These are phyloP conservation scores for Spiromastix sp. DNA, from an alignment of 2,329 filamentous ascomycete genomes.

Conservation along the genomic window DNA sequence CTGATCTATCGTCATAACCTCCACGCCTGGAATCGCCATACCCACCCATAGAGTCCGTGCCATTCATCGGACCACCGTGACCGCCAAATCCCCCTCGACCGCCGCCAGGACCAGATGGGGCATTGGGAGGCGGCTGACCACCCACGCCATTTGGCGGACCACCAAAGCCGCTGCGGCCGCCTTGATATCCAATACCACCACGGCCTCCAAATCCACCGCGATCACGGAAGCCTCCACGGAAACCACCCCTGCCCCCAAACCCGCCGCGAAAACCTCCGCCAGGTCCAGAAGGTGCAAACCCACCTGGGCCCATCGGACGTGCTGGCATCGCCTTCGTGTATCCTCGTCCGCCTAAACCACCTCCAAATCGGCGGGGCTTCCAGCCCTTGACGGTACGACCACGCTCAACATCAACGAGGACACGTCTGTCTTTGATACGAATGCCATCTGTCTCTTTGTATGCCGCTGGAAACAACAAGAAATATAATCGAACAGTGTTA, in stretches of 20 bases:
- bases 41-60: conserved; percentile 34
- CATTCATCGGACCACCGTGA: conserved; percentile 32
- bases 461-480: conserved; percentile 60
- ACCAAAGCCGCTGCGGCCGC: conserved; percentile 43
- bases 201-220: conserved; percentile 38
- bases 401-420: conserved; percentile 92
- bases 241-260: conserved; percentile 42
- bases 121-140: conserved; percentile 38
- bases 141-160: conserved; percentile 20
- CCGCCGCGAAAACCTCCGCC: conserved; percentile 46
- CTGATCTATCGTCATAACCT: conserved; percentile 51
- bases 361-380: conserved; percentile 84
- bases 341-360: conserved; percentile 80
- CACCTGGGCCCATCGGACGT: conserved; percentile 57
- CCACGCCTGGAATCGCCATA: conserved; percentile 34
- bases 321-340: conserved; percentile 76
- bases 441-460: conserved; percentile 82
- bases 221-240: conserved; percentile 43
- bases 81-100: conserved; percentile 43
- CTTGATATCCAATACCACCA: conserved; percentile 48
- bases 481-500: conserved; percentile 23
- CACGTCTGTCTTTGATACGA: conserved; percentile 80
- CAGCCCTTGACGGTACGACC: conserved; percentile 89
- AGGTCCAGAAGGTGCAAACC: conserved; percentile 45
- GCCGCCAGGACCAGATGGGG: conserved; percentile 44